These are phyloP conservation scores for Tolypocladium tundrense DNA, from an alignment of 2,329 filamentous ascomycete genomes.

Conservation along the genomic window DNA sequence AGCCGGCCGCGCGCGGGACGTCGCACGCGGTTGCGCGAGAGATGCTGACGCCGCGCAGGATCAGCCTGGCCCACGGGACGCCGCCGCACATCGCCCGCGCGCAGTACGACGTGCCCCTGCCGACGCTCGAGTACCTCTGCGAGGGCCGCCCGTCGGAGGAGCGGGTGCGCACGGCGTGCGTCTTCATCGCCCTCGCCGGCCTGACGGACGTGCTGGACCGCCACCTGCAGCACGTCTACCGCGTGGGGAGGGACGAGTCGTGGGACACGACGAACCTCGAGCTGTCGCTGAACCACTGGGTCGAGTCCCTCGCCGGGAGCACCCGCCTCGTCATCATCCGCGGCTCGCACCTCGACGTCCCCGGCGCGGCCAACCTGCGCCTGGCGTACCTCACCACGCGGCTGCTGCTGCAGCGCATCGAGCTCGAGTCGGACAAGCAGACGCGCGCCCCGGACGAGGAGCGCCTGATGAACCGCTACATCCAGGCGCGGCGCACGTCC, in stretches of 20 bases:
- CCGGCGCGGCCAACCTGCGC: slow-evolving; percentile 40
- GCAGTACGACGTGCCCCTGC: slow-evolving; percentile 38
- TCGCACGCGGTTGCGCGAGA: no score
- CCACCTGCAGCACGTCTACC: slow-evolving; percentile 23
- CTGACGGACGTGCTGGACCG: slow-evolving; percentile 29
- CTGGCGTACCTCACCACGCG: slow-evolving; percentile 38
- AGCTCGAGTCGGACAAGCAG: slow-evolving; percentile 29
- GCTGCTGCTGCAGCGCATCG: slow-evolving; percentile 35
- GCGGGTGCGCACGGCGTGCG: slow-evolving; percentile 16
- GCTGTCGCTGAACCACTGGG: slow-evolving; percentile 30
- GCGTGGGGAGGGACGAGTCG: slow-evolving; percentile 17
- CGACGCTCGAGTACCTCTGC: slow-evolving; percentile 24
- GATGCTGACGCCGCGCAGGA: slow-evolving; percentile 21
- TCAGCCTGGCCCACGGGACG: slow-evolving; percentile 41
- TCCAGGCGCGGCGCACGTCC: slow-evolving; percentile 30
- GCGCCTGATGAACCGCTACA: slow-evolving; percentile 20
- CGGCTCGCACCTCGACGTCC: slow-evolving; percentile 27
- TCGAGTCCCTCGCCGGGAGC: slow-evolving; percentile 27
- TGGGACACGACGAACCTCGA: slow-evolving; percentile 23
- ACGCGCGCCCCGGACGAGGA: slow-evolving; percentile 9
- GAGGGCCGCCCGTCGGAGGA: slow-evolving; percentile 7
- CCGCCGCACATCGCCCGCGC: slow-evolving; percentile 34
- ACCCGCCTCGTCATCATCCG: slow-evolving; percentile 30
- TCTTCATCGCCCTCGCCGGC: slow-evolving; percentile 34
- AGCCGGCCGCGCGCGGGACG: slow-evolving; percentile 2